A percentile compares a stretch with the other conserved stretches of the same genome.
These are phyloP conservation scores for Coemansia sp. DNA, from an alignment of 192 early-diverging fungal species.

Conservation along the genomic window DNA sequence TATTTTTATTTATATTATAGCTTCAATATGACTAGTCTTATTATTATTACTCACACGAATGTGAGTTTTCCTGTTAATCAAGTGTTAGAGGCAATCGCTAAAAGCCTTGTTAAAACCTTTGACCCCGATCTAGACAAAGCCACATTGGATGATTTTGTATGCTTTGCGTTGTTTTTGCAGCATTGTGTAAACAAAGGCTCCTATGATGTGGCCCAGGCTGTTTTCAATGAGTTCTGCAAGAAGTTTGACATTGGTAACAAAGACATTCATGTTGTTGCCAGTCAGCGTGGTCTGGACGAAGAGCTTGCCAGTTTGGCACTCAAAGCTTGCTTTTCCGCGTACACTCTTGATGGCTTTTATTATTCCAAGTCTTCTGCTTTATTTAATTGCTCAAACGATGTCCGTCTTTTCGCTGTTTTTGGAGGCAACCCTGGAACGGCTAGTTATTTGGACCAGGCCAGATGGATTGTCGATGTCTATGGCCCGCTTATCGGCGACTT, in stretches of 20 bases:
- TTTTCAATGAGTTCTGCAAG: background rate
- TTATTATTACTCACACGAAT: too few relatives aligned
- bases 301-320: background rate
- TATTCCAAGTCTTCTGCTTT: constrained; percentile 36
- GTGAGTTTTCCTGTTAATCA: too few relatives aligned
- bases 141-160: background rate
- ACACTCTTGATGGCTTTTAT: too few relatives aligned
- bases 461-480: constrained; percentile 73
- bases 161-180: background rate
- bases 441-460: constrained; percentile 81
- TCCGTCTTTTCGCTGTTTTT: constrained; percentile 76
- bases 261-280: background rate
- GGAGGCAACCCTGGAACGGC: constrained; percentile 89
- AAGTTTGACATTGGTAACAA: background rate
- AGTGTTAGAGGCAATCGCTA: too few relatives aligned
- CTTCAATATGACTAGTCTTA: too few relatives aligned
- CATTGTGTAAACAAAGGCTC: background rate
- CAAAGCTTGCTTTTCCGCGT: too few relatives aligned
- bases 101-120: too few relatives aligned
- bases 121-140: too few relatives aligned
- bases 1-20: too few relatives aligned
- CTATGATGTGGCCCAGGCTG: background rate
- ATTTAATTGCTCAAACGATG: background rate
- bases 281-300: background rate
- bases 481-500: constrained; percentile 69